phyloP scores from a whole-genome alignment of 495 filamentous ascomycete species.

The Aspergillus ostianus region DNA sequence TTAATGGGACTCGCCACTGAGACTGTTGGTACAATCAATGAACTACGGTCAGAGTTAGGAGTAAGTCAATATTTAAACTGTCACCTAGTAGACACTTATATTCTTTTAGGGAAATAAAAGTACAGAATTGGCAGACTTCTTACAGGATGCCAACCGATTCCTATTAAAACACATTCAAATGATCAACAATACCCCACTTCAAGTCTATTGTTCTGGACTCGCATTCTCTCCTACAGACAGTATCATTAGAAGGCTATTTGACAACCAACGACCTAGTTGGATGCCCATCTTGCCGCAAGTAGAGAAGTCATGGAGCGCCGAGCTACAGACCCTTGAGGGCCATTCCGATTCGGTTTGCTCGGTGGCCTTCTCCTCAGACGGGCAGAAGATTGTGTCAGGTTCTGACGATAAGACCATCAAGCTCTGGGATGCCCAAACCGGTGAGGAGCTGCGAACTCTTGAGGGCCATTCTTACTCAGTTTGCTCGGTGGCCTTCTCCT shows the following conservation, averaged over 20 bases:
- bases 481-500: slow-evolving; percentile 6
- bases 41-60: slow-evolving; percentile 23
- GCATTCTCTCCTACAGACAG: slow-evolving; percentile 32
- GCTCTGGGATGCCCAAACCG: slow-evolving; percentile 29
- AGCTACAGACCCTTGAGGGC: background rate
- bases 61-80: slow-evolving; percentile 10
- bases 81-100: background rate
- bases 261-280: background rate
- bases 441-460: background rate
- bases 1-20: slow-evolving; percentile 29
- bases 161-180: slow-evolving; percentile 24
- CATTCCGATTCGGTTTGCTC: slow-evolving; percentile 1
- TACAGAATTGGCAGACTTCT: slow-evolving; percentile 23
- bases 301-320: slow-evolving; percentile 8
- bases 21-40: too few relatives aligned
- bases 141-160: slow-evolving; percentile 36
- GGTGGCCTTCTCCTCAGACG: slow-evolving; percentile 11
- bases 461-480: slow-evolving; percentile 2
- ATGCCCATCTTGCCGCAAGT: slow-evolving; percentile 5
- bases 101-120: slow-evolving; percentile 2
- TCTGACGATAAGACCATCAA: slow-evolving; percentile 26
- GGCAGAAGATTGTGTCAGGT: slow-evolving; percentile 24
- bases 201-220: slow-evolving; percentile 25
- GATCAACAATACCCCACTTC: slow-evolving; percentile 28
- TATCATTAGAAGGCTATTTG: slow-evolving; percentile 19